Percentiles rank a stretch among this genome's conserved stretches.
These are phyloP conservation scores for Akanthomyces dipterigenus DNA, from an alignment of 2,329 filamentous ascomycete genomes.

Conservation along the genomic window DNA sequence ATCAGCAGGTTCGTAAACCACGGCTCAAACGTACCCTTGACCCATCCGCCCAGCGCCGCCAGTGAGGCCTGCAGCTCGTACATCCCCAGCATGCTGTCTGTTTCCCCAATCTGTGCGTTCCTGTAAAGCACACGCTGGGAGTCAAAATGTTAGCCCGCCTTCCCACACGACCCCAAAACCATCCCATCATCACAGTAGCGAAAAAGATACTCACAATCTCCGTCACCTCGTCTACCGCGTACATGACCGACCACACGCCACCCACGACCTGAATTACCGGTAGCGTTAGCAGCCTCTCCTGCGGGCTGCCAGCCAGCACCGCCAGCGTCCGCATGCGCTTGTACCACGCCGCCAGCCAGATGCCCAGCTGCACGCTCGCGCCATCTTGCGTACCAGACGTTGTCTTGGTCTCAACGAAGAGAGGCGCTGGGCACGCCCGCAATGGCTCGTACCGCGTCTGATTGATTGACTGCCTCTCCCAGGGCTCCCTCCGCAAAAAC, in stretches of 20 bases:
- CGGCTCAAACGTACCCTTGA: neutral
- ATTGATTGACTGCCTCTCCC: neutral
- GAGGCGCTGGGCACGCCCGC: neutral
- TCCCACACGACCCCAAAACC: neutral
- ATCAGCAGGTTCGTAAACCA: neutral
- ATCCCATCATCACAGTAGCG: no score
- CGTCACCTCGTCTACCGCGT: neutral
- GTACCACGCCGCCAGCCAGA: neutral
- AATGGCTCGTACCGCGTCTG: neutral
- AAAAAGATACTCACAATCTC: neutral
- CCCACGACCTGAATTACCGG: neutral
- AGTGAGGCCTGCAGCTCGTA: neutral
- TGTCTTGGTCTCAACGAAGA: neutral
- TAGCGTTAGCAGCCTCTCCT: neutral
- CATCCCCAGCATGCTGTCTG: neutral
- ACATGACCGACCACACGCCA: neutral
- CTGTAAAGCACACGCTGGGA: neutral
- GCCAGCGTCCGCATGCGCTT: neutral
- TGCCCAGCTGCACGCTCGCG: neutral
- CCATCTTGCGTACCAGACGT: neutral
- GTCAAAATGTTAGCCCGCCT: neutral
- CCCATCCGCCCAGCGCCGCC: neutral
- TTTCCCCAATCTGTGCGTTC: neutral
- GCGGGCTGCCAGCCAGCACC: neutral
- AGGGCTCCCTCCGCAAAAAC: neutral